These are phyloP conservation scores for Baorangia bicolor DNA, from an alignment of 768 basidiomycete species.

Conservation along the genomic window DNA sequence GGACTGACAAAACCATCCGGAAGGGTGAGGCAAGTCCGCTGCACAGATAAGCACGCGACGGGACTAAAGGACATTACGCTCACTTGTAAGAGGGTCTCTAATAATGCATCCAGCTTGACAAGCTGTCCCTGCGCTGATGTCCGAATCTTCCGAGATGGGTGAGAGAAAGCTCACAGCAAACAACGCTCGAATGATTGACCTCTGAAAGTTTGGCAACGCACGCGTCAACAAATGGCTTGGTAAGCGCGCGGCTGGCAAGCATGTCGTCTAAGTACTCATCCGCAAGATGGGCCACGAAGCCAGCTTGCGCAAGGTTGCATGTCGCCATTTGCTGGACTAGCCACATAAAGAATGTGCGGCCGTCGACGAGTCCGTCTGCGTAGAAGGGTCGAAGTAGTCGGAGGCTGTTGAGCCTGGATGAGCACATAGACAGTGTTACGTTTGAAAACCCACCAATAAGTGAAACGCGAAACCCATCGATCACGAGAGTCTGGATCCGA, in stretches of 20 bases:
- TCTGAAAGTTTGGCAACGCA: conserved; percentile 66
- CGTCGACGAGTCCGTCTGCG: conserved; percentile 77
- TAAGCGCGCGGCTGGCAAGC: conserved; percentile 61
- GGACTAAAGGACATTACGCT: conserved; percentile 7
- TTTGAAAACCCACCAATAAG: conserved; percentile 57
- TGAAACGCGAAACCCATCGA: conserved; percentile 76
- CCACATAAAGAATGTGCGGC: conserved; percentile 74
- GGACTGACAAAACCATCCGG: conserved; percentile 78
- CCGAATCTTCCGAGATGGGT: conserved; percentile 46
- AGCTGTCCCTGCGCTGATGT: conserved; percentile 57
- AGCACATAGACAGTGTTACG: not conserved
- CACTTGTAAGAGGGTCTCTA: conserved; percentile 65
- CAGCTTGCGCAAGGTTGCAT: conserved; percentile 80
- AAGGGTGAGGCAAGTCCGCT: conserved; percentile 70
- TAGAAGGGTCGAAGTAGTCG: conserved; percentile 75
- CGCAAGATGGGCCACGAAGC: conserved; percentile 70
- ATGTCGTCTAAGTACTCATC: conserved; percentile 81
- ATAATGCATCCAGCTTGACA: conserved; percentile 46
- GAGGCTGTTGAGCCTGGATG: conserved; percentile 43
- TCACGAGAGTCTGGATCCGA: conserved; percentile 69
- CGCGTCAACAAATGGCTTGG: conserved; percentile 69
- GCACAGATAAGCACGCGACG: conserved; percentile 1
- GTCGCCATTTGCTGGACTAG: conserved; percentile 72
- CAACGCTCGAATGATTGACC: conserved; percentile 36
- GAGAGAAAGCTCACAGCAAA: not conserved